Evolutionary conservation across 257 asterid species (phyloP), one percentile per base, ranked within the genome.

Genomic region (Solanum okadae): DNA sequence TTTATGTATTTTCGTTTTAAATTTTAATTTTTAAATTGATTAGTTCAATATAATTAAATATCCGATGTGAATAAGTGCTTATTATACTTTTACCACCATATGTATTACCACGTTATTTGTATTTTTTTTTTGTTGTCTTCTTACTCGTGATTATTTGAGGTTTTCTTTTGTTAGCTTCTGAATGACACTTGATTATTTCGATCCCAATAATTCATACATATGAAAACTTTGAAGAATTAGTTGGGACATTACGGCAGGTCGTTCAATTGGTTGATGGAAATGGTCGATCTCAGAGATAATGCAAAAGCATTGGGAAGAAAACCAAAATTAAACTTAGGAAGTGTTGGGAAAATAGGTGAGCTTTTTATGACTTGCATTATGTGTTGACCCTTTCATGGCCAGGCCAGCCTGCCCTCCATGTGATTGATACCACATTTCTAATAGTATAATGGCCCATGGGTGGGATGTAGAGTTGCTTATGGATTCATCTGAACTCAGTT

Each of bases 341-440:
- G 10, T 27, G 20, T 16, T 46, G 38, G 67, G 67, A 12, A 81
- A 81, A 29, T 79, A 37, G 85, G 10, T 27, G 16, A 46, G 68
- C 27, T 8, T 46, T 71, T 81, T 29, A 46, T 46, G 68, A 81
- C 15, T 81, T 81, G 42, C 68, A 18, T 75, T 22, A 75, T 82
- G 88, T 68, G 82, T 40, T 67, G 88, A 46, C 67, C 46, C 79
- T 86, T 86, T 86, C 82, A 23, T 86, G 63, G 33, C 82, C 87
- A 67, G 78, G 67, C 81, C 82, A 86, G 44, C 82, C 44, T 40
- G 68, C 70, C 82, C 63, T 49, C 82, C 87, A 67, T 85, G 87
- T 38, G 87, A 85, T 40, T 5, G 2, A 10, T 44, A 15, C 29
- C 38, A 85, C 20, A 85, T 33, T 40, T 37, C 11, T 2, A 37